Percentiles rank a stretch among this genome's conserved stretches.
Evolutionary conservation across 2,329 filamentous ascomycete genomes (phyloP).

Genomic region (Epichloe typhina): DNA sequence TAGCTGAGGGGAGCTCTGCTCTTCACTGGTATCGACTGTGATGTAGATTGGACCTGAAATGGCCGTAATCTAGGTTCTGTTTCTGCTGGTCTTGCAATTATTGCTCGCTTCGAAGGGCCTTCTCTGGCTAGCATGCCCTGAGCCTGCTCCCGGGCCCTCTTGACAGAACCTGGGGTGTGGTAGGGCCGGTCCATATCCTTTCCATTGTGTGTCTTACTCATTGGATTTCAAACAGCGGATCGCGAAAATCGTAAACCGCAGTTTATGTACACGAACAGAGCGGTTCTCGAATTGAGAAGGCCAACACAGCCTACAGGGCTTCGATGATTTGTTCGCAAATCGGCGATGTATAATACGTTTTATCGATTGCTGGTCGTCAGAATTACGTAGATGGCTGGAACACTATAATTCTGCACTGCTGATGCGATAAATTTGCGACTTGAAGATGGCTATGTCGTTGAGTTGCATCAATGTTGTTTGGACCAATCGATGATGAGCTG

Average conservation of each 20-base stretch:
- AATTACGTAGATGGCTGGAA: background rate
- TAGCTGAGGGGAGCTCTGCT: constrained; percentile 10
- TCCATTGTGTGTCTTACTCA: constrained; percentile 44
- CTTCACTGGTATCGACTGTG: constrained; percentile 9
- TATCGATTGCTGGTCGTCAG: background rate
- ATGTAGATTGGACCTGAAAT: constrained; percentile 1
- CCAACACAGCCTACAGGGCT: background rate
- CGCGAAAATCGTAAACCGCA: background rate
- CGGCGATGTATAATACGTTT: background rate
- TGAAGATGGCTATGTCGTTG: background rate
- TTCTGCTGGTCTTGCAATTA: constrained; percentile 3
- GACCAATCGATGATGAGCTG: background rate
- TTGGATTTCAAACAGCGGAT: constrained; percentile 21
- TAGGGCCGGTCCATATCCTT: constrained; percentile 35
- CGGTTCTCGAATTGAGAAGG: background rate
- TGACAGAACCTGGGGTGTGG: constrained; percentile 34
- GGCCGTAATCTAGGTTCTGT: background rate
- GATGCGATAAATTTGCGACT: constrained; percentile 1
- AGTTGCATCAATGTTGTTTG: constrained; percentile 7
- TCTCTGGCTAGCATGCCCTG: constrained; percentile 24
- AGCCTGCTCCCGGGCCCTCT: constrained; percentile 40
- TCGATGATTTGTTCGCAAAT: constrained; percentile 7
- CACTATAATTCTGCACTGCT: constrained; percentile 1
- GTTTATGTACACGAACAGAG: background rate
- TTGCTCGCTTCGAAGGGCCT: constrained; percentile 8